These are phyloP conservation scores for Pichia deserticola DNA, from an alignment of 805 yeast genomes.

Conservation along the genomic window DNA sequence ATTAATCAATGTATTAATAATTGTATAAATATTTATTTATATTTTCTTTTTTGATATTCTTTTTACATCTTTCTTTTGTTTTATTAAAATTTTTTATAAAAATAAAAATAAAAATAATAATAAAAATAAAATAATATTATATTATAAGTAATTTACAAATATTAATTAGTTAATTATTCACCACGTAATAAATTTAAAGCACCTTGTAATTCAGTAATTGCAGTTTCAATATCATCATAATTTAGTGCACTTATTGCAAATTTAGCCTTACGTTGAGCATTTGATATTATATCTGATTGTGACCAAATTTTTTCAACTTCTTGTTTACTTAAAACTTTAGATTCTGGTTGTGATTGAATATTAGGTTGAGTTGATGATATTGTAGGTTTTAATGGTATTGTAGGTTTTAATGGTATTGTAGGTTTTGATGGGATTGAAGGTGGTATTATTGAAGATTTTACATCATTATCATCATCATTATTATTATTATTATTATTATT, in stretches of 20 bases:
- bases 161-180: background rate
- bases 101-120: no score
- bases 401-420: constrained; percentile 1
- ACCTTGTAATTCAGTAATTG: constrained; percentile 48
- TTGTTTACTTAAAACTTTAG: constrained; percentile 21
- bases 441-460: no score
- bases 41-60: no score
- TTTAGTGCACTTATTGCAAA: constrained; percentile 75
- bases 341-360: background rate
- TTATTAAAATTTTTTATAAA: no score
- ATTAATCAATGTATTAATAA: no score
- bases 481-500: no score
- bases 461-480: no score
- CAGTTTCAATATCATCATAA: constrained; percentile 67
- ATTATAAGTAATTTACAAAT: background rate
- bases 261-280: constrained; percentile 62
- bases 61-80: no score
- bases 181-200: constrained; percentile 43
- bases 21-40: no score
- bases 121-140: background rate
- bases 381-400: background rate
- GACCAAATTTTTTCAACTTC: constrained; percentile 45
- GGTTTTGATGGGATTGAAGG: background rate
- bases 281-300: constrained; percentile 46
- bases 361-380: background rate